phyloP scores from a whole-genome alignment of 2,329 filamentous ascomycete species.

The Penicillium sumatraense region DNA sequence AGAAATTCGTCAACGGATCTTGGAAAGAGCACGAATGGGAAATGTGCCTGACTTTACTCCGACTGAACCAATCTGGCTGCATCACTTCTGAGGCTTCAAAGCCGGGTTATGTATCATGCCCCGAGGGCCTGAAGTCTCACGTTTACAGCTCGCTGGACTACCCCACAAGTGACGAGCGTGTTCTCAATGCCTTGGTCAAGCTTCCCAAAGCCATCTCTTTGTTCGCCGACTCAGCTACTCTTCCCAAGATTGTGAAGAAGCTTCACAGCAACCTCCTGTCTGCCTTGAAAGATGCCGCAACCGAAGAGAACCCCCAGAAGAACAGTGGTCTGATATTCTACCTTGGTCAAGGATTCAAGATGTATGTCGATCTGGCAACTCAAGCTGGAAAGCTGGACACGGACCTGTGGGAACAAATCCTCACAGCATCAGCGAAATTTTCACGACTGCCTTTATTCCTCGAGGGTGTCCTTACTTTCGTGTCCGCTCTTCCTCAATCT shows the following conservation, averaged over 20 bases:
- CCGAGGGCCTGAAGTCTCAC: conserved; percentile 67
- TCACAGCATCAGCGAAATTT: conserved; percentile 69
- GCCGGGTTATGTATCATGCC: conserved; percentile 46
- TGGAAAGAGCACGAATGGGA: conserved; percentile 73
- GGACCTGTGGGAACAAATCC: conserved; percentile 67
- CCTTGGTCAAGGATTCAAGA: conserved; percentile 73
- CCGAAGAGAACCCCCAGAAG: conserved; percentile 61
- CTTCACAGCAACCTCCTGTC: conserved; percentile 69
- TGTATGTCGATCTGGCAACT: conserved; percentile 70
- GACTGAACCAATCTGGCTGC: conserved; percentile 54
- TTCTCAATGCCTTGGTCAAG: conserved; percentile 69
- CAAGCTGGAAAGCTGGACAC: conserved; percentile 62
- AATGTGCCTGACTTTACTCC: conserved; percentile 70
- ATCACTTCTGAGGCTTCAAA: conserved; percentile 56
- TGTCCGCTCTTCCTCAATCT: conserved; percentile 33
- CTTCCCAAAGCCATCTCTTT: conserved; percentile 66
- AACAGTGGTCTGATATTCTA: conserved; percentile 58
- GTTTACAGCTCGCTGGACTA: conserved; percentile 71
- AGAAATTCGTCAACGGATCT: conserved; percentile 77
- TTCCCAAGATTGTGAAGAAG: conserved; percentile 68
- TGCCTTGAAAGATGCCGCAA: conserved; percentile 64
- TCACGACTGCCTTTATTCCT: conserved; percentile 69
- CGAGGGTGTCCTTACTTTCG: conserved; percentile 62
- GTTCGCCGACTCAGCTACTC: conserved; percentile 63
- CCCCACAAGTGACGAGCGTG: conserved; percentile 62